These are phyloP conservation scores for Abrus pulchellus DNA, from an alignment of 306 rosid species.

Conservation along the genomic window DNA sequence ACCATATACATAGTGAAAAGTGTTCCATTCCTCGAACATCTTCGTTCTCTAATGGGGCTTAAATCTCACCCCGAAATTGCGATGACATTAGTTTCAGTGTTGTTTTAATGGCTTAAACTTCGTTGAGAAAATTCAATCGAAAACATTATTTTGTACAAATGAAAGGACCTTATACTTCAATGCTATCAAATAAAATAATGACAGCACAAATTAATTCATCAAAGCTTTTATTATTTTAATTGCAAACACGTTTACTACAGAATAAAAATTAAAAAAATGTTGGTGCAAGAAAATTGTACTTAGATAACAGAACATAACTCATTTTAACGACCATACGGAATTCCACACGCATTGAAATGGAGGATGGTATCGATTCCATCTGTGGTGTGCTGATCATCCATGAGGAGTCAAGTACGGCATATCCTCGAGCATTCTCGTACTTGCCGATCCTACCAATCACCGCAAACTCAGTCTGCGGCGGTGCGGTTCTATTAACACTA, in stretches of 20 bases:
- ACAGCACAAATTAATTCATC: background rate
- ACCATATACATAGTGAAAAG: slow-evolving; percentile 25
- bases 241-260: background rate
- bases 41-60: background rate
- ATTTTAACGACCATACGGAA: slow-evolving; percentile 8
- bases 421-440: slow-evolving; percentile 81
- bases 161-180: background rate
- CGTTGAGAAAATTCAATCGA: background rate
- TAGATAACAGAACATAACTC: background rate
- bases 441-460: slow-evolving; percentile 89
- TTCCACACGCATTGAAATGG: slow-evolving; percentile 55
- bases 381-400: slow-evolving; percentile 74
- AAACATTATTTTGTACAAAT: background rate
- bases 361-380: slow-evolving; percentile 79
- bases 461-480: slow-evolving; percentile 68
- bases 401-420: slow-evolving; percentile 67
- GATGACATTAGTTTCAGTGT: slow-evolving; percentile 1
- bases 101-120: background rate
- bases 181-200: background rate
- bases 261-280: no score
- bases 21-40: slow-evolving; percentile 5
- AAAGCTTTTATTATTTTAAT: background rate
- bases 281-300: no score
- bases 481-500: slow-evolving; percentile 81
- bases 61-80: background rate